Conservation (phyloP, 176 grass and related monocot genomes). For the Phragmites australis region DNA sequence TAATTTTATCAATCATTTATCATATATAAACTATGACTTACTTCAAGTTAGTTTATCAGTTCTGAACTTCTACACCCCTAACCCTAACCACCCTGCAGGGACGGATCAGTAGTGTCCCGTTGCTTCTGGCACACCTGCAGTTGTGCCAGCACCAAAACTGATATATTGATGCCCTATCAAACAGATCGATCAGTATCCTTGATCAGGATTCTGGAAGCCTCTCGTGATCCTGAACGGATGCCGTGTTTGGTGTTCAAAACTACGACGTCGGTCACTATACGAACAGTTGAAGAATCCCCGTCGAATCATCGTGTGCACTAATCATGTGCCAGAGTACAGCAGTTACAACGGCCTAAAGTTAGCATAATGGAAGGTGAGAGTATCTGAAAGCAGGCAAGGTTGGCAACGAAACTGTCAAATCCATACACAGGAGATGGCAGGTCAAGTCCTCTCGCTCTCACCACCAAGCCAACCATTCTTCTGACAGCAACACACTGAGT, state of each 20-base stretch:
- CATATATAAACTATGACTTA: no score
- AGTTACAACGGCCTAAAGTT: neutral
- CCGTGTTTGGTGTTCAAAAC: constrained; percentile 13
- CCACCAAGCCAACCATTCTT: neutral
- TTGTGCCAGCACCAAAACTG: neutral
- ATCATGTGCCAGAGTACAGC: neutral
- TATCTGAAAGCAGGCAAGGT: constrained; percentile 26
- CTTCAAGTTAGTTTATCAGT: no score
- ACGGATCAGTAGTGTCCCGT: constrained; percentile 1
- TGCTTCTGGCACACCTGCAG: constrained; percentile 31
- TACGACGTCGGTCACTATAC: neutral
- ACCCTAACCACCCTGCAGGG: constrained; percentile 4
- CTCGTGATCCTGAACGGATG: neutral
- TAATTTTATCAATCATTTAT: no score
- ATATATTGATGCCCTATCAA: neutral
- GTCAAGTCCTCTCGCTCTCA: neutral
- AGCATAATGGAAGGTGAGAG: constrained; percentile 23
- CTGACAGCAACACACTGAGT: neutral
- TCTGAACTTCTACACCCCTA: neutral
- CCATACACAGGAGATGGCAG: neutral
- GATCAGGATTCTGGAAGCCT: constrained; percentile 38
- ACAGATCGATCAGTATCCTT: neutral
- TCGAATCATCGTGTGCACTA: neutral
- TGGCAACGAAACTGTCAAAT: constrained; percentile 4
- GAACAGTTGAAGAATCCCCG: constrained; percentile 31